phyloP scores from a whole-genome alignment of 441 rosid species.

The Bocquillonia castaneifolia region DNA sequence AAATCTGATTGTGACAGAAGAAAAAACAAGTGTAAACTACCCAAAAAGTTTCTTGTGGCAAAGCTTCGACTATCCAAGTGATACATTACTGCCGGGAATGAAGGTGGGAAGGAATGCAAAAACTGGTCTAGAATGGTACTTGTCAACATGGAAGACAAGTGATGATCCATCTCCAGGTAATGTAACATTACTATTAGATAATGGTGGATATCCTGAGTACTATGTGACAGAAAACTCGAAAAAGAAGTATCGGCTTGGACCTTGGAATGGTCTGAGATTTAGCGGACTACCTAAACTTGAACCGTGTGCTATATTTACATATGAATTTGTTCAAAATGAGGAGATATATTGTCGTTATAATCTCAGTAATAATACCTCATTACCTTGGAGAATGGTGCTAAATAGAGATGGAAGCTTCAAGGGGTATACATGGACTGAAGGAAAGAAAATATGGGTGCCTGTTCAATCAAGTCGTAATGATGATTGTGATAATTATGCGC shows the following conservation, averaged over 20 bases:
- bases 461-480: no score
- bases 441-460: no score
- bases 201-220: constrained; percentile 3
- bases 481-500: neutral
- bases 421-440: no score
- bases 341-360: constrained; percentile 37
- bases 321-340: constrained; percentile 32
- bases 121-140: neutral
- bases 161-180: constrained; percentile 22
- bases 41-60: constrained; percentile 16
- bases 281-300: constrained; percentile 26
- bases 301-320: constrained; percentile 10
- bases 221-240: neutral
- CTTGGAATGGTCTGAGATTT: constrained; percentile 16
- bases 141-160: constrained; percentile 20
- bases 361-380: constrained; percentile 16
- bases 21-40: constrained; percentile 17
- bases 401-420: constrained; percentile 5
- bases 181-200: neutral
- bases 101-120: constrained; percentile 12
- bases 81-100: constrained; percentile 20
- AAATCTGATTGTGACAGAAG: constrained; percentile 26
- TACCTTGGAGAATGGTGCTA: constrained; percentile 12
- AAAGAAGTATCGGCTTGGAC: constrained; percentile 1
- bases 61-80: constrained; percentile 20